Evolutionary conservation across 352 stramenopile species (phyloP).

Genomic region (Globisporangium camurandrum): DNA sequence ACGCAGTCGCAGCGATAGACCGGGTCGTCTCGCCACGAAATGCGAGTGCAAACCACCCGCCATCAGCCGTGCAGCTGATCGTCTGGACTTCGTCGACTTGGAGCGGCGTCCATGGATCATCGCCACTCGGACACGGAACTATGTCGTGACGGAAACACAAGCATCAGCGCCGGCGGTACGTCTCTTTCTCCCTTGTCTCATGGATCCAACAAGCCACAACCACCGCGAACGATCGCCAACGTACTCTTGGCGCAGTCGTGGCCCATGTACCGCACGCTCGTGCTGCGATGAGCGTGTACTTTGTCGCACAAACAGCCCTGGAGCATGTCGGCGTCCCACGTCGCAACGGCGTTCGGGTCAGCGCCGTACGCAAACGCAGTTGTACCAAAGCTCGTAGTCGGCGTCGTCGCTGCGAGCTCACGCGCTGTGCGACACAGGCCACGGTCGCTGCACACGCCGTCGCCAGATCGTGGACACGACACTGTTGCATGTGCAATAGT

Average conservation of each 20-base stretch:
- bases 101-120: constrained; percentile 80
- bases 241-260: constrained; percentile 77
- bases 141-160: background rate
- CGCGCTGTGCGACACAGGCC: constrained; percentile 36
- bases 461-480: constrained; percentile 28
- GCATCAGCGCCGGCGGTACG: no score
- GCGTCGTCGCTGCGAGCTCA: constrained; percentile 47
- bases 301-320: constrained; percentile 87
- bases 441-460: constrained; percentile 31
- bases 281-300: constrained; percentile 39
- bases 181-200: no score
- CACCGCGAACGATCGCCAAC: no score
- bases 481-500: no score
- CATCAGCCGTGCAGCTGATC: constrained; percentile 51
- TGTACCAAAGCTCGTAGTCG: constrained; percentile 23
- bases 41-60: constrained; percentile 67
- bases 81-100: constrained; percentile 77
- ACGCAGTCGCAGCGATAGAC: constrained; percentile 23
- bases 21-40: constrained; percentile 69
- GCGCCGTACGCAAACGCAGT: constrained; percentile 60
- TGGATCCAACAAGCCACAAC: no score
- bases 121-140: constrained; percentile 74
- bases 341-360: constrained; percentile 59
- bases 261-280: constrained; percentile 41
- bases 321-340: constrained; percentile 86